Evolutionary conservation across 2,329 filamentous ascomycete genomes (phyloP).

Genomic region (Myriosclerotinia scirpicola): DNA sequence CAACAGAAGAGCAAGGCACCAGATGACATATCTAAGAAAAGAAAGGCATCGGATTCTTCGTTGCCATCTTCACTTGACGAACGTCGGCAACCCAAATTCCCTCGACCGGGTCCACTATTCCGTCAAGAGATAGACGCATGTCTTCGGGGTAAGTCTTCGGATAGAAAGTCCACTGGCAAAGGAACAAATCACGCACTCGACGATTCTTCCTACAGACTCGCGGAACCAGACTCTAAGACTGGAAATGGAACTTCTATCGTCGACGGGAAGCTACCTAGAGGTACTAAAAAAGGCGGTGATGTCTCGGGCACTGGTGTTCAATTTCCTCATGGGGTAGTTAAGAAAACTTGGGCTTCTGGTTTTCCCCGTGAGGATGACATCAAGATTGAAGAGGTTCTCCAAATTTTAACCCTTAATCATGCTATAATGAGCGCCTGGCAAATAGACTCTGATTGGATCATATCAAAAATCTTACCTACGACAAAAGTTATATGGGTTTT

Average conservation of each 20-base stretch:
- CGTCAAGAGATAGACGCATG: neutral
- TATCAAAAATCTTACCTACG: conserved; percentile 59
- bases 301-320: conserved; percentile 33
- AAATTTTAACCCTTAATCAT: conserved; percentile 68
- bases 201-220: neutral
- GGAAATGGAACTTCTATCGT: neutral
- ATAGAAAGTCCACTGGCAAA: neutral
- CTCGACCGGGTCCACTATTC: neutral
- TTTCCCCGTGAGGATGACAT: conserved; percentile 70
- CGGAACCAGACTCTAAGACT: neutral
- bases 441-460: conserved; percentile 65
- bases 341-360: conserved; percentile 75
- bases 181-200: neutral
- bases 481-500: conserved; percentile 65
- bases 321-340: conserved; percentile 61
- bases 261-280: neutral
- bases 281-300: conserved; percentile 13
- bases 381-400: conserved; percentile 82
- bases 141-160: neutral
- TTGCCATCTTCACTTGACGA: conserved; percentile 18
- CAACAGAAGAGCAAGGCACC: conserved; percentile 51
- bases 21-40: conserved; percentile 29
- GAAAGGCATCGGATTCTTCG: conserved; percentile 41
- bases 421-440: conserved; percentile 85
- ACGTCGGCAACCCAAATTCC: conserved; percentile 22